Evolutionary conservation across 768 basidiomycete genomes (phyloP), one percentile per base, ranked within the genome.

Genomic region (Collybia nuda): DNA sequence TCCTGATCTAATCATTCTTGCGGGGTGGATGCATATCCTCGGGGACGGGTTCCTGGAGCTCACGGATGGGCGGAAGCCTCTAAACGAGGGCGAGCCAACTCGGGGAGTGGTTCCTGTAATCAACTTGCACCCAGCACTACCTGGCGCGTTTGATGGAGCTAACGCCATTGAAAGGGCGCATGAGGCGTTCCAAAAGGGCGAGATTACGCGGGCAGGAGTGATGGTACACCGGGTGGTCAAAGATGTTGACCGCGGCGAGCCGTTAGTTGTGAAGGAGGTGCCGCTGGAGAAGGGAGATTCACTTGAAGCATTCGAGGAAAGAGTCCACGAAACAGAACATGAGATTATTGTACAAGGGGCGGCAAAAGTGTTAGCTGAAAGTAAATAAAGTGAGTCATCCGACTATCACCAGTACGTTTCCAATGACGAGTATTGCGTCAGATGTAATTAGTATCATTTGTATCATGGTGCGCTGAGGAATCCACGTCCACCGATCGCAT

Each of bases 11-110:
- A 81, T 98, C 42, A 90, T 98, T 6, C 77, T 98, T n/a, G 97
- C 96, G 0, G 97, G 97, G 0, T 99, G 93, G 92, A 98, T 99
- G 96, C 95, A 98, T 62, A 91, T 98, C 60, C 78, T 98, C 51
- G 84, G 86, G 50, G 86, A 90, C 46, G 73, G 71, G 0, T 98
- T 98, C 67, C 67, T 98, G 52, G 81, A 90, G 17, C 74, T 83
- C 26, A 64, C 91, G 44, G 73, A 77, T 42, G 79, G 80, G 6
- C 60, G 67, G 15, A 65, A 65, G 46, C 56, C 57, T 0, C 58
- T 70, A 28, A 66, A 66, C 1, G 74, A 67, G 6, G 72, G 69
- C 41, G 68, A 69, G 46, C 69, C 63, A 45, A 59, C 64, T 14
- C 51, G 55, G 21, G 57, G 49, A 26, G 61, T 67, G 1, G 80